A percentile compares a stretch with the other conserved stretches of the same genome.
Evolutionary conservation across 257 asterid genomes (phyloP).

Genomic region (Lithospermum erythrorhizon): DNA sequence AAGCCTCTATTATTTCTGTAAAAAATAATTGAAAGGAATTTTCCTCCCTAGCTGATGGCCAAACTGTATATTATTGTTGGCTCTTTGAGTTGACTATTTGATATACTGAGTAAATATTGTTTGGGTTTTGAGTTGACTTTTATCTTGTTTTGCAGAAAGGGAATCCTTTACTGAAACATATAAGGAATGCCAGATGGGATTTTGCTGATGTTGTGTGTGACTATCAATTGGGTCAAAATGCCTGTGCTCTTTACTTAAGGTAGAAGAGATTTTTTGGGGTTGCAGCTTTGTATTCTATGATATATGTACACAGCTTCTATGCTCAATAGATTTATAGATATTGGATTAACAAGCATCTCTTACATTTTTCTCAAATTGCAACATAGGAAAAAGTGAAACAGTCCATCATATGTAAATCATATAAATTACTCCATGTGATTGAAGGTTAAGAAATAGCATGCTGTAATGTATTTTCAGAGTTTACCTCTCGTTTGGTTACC

Average conservation of each 20-base stretch:
- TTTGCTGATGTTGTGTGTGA: slow-evolving; percentile 78
- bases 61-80: background rate
- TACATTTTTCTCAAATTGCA: background rate
- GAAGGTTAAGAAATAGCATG: no score
- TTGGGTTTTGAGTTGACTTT: background rate
- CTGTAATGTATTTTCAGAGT: no score
- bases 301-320: background rate
- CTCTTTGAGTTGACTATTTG: background rate
- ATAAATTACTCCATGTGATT: no score
- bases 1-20: background rate
- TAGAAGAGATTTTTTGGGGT: slow-evolving; percentile 14
- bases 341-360: background rate
- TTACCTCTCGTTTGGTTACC: no score
- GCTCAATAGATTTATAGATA: background rate
- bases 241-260: slow-evolving; percentile 91
- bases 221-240: slow-evolving; percentile 65
- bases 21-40: background rate
- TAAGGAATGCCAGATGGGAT: slow-evolving; percentile 85
- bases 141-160: slow-evolving; percentile 61
- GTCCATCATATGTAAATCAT: no score
- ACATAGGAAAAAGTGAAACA: no score
- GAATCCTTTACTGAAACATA: slow-evolving; percentile 87
- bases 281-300: background rate
- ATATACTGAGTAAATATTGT: slow-evolving; percentile 1
- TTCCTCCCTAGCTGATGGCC: background rate